Base-by-base conservation (phyloP, 106 monocot species). In the Dendrobium catenatum region DNA sequence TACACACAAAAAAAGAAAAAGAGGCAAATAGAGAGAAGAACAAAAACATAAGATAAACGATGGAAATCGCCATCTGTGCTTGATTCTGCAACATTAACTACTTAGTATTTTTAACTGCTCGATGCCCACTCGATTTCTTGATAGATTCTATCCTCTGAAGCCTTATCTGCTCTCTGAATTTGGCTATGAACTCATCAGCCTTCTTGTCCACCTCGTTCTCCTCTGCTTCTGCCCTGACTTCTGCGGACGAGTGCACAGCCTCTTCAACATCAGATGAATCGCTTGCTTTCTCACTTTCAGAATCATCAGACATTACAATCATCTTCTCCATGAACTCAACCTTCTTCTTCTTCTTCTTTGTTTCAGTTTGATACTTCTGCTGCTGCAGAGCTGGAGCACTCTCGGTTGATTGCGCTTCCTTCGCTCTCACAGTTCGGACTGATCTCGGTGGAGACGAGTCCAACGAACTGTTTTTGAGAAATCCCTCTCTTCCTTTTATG, bases 111-210 rank as follows among this genome's bases (percentile, higher is more conserved):
- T 49, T 87, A 19, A 68, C 31, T 17, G 75, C 81, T 16, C 85
- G 79, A 73, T 87, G 86, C 8, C 77, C 85, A 0, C 84, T 84
- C 13, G 95, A 89, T 83, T 66, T 95, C 89, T 95, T 99, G 80
- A 95, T 90, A 9, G 91, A 91, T 61, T 89, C 95, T 22, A 99
- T 95, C 80, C 98, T 89, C 85, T 99, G 98, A 40, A 93, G 87
- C 66, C 98, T 81, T 42, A 99, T 99, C 82, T 99, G 95, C 87
- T 99, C 98, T 79, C 93, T 92, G 79, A 99, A 99, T 84, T 90
- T 91, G 17, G 93, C 95, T 42, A 99, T 99, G 89, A 99, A 99
- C 80, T 95, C 98, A 49, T 99, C 98, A 19, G 98, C 98, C 86
- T 93, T 99, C 88, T 93, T 95, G 61, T 99, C 98, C 20, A 99